These are phyloP conservation scores for Rhodotorula kratochvilovae DNA, from an alignment of 768 basidiomycete species.

Conservation along the genomic window DNA sequence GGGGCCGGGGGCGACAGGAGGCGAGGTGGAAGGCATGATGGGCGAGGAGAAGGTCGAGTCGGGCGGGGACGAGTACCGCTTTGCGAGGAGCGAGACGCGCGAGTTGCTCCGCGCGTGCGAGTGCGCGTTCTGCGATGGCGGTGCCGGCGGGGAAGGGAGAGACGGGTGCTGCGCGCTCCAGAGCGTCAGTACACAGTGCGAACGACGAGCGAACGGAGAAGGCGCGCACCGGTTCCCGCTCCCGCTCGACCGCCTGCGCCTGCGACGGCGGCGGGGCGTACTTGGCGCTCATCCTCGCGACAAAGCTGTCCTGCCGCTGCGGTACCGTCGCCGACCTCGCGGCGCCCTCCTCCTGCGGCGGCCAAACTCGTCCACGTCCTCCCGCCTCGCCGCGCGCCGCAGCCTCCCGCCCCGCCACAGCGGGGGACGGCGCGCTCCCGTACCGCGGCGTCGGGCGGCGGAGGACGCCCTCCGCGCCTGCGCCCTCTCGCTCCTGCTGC, in stretches of 20 bases:
- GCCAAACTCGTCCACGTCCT: too few species aligned
- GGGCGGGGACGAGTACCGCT: conserved; percentile 30
- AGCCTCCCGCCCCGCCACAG: too few species aligned
- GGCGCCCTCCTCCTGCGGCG: neutral
- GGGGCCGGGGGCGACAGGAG: too few species aligned
- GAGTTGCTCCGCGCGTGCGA: conserved; percentile 20
- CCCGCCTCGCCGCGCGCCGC: too few species aligned
- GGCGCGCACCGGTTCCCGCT: too few species aligned
- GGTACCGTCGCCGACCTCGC: neutral
- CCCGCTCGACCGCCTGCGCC: neutral
- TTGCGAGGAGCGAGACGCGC: conserved; percentile 27
- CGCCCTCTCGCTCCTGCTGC: neutral
- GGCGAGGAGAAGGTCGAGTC: neutral
- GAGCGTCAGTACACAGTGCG: neutral
- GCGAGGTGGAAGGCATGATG: neutral
- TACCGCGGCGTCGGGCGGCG: neutral
- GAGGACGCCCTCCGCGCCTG: neutral
- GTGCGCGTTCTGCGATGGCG: neutral
- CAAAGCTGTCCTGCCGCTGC: conserved; percentile 29
- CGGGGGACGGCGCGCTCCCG: neutral
- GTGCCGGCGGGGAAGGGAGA: neutral
- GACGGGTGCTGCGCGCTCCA: too few species aligned
- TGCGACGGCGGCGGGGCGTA: neutral
- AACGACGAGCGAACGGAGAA: neutral
- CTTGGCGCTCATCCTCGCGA: conserved; percentile 33